Evolutionary conservation across 768 basidiomycete species (phyloP), one percentile per base, ranked within the genome.

Genomic region (Daedaleopsis sinensis): DNA sequence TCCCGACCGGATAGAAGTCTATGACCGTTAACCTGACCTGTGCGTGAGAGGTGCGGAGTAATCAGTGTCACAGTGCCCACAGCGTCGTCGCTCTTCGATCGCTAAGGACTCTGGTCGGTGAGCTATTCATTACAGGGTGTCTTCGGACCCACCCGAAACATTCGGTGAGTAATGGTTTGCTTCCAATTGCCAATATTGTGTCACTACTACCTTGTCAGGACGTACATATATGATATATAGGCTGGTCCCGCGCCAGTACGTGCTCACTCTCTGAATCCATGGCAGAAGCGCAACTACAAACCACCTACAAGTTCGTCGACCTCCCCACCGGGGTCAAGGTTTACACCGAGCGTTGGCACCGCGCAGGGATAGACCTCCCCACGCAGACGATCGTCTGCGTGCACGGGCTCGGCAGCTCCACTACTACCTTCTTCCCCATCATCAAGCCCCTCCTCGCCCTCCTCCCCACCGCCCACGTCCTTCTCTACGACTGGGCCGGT

Each of bases 401-500:
- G 5, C 52, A 53, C 8, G 51, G 56, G 13, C 37, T 57, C 5
- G 37, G 44, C 8, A 37, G 44, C 16, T 13, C 50, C 10, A 36
- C 38, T 18, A 21, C 32, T 1, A 23, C 44, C 18, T 62, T 37
- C 35, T 48, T 52, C 49, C 55, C 43, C n/a, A 18, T 12, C 9
- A 18, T 49, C 61, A 39, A 52, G 36, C 56, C 52, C 13, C 61
- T 62, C n/a, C 37, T 57, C 5, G 47, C 44, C 12, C 56, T 44
- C 12, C 44, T 42, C 18, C 52, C 51, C 0, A 21, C 9, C 24
- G 23, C 56, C 7, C 52, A 53, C 21, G 2, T 57, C 39, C 35
- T 38, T 21, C 21, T 49, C 10, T 52, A 47, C 19, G 55, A 61
- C 36, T 55, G 44, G 13, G 42, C 60, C 0, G 49, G 60, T 6